Evolutionary conservation across 1,284 basidiomycete species (phyloP), one percentile per base, ranked within the genome.

Genomic region (Phenoliferia sp.): DNA sequence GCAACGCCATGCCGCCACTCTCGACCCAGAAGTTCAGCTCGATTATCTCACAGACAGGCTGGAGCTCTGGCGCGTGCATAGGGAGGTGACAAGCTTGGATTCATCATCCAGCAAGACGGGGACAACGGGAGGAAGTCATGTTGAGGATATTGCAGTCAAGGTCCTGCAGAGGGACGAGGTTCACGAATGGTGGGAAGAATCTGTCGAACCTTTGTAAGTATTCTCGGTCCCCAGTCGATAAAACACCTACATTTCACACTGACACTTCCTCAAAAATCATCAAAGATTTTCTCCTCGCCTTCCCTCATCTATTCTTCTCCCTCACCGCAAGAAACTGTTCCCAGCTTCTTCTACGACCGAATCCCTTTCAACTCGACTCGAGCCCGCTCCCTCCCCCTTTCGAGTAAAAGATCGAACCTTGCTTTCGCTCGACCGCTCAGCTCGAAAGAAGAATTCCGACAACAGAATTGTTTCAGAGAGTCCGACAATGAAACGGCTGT

Each of bases 31-130:
- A 3, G 65, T 71, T 33, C 57, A 71, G n/a, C 69, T 73, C 62
- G 72, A 73, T 63, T 73, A 71, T 36, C 64, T 71, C 22, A 71
- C 72, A 1, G 72, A 73, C 56, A 69, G 69, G 1, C 56, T 73
- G 17, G 67, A 71, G 34, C 69, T 73, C 48, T 73, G 72, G 72
- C 48, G 48, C 48, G 48, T 52, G n/a, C n/a, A n/a, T n/a, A n/a
- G n/a, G n/a, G n/a, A n/a, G n/a, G n/a, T 26, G 48, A 52, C 48
- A 52, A 52, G 19, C 22, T 52, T 26, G 48, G 22, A 5, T 26
- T 52, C 48, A 19, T 52, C 48, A 19, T 52, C 48, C n/a, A n/a
- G n/a, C n/a, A n/a, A n/a, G n/a, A n/a, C n/a, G n/a, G n/a, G n/a
- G n/a, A n/a, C n/a, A n/a, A n/a, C n/a, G n/a, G n/a, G n/a, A n/a